Evolutionary conservation across 306 rosid species (phyloP).

Genomic region (Comarum palustre): DNA sequence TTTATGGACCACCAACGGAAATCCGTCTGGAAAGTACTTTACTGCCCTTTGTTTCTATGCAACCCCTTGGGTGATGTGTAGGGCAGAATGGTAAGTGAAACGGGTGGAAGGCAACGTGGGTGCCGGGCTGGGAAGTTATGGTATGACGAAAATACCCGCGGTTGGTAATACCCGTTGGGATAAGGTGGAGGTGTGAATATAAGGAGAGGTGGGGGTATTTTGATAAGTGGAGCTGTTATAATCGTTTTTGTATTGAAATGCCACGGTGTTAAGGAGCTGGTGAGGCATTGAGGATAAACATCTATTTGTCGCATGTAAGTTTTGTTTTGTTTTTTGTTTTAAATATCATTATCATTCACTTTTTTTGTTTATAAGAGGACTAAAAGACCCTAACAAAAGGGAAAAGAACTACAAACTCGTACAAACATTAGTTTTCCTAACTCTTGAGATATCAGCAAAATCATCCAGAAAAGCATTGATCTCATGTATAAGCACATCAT

Average conservation of each 20-base stretch:
- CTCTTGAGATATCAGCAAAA: too few relatives aligned
- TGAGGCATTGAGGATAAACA: slow-evolving; percentile 35
- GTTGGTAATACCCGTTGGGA: slow-evolving; percentile 13
- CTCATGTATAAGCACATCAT: too few relatives aligned
- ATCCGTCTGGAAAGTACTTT: slow-evolving; percentile 5
- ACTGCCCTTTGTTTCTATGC: slow-evolving; percentile 3
- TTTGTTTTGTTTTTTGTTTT: neutral
- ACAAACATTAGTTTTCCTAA: too few relatives aligned
- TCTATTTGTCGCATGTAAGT: slow-evolving; percentile 35
- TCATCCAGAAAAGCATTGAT: too few relatives aligned
- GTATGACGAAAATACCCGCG: slow-evolving; percentile 39
- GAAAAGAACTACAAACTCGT: too few relatives aligned
- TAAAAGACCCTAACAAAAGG: too few relatives aligned
- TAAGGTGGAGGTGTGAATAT: neutral
- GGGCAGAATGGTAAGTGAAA: slow-evolving; percentile 29
- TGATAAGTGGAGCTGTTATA: slow-evolving; percentile 21
- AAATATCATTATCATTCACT: slow-evolving; percentile 26
- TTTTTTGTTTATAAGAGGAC: too few relatives aligned
- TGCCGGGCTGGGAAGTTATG: slow-evolving; percentile 1
- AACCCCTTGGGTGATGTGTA: fast-evolving
- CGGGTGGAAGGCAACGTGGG: slow-evolving; percentile 41
- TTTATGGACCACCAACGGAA: slow-evolving; percentile 34
- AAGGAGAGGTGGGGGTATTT: slow-evolving; percentile 8
- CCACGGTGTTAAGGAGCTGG: slow-evolving; percentile 61
- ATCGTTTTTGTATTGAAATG: slow-evolving; percentile 22